phyloP scores from a whole-genome alignment of 306 rosid species.

The Fagus sylvatica region DNA sequence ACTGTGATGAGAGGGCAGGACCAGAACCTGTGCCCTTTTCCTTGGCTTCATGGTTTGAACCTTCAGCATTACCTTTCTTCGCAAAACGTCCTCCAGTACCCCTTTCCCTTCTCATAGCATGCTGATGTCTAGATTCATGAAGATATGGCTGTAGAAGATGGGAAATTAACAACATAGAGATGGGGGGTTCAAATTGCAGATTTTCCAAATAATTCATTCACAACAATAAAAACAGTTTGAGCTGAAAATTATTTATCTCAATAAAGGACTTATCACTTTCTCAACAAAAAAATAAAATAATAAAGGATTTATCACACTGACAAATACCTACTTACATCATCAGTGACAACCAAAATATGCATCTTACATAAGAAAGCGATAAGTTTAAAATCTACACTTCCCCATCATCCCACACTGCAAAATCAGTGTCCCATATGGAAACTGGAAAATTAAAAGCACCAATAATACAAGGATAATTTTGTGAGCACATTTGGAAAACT shows the following conservation, averaged over 20 bases:
- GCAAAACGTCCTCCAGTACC: conserved; percentile 97
- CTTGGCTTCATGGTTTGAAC: conserved; percentile 43
- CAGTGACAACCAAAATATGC: neutral
- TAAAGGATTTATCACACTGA: neutral
- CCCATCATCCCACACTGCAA: neutral
- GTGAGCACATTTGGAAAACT: neutral
- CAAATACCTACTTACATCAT: neutral
- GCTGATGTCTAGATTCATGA: conserved; percentile 97
- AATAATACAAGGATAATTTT: neutral
- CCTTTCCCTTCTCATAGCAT: conserved; percentile 96
- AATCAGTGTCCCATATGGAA: neutral
- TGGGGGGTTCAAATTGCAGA: neutral
- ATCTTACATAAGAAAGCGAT: neutral
- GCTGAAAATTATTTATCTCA: neutral
- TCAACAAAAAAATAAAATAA: neutral
- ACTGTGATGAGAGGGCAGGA: conserved; percentile 64
- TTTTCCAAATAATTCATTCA: neutral
- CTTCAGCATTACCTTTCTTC: conserved; percentile 54
- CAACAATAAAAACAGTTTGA: neutral
- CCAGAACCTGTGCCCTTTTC: conserved; percentile 58
- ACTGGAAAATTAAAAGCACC: neutral
- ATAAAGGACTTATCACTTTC: neutral
- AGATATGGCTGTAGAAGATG: conserved; percentile 77
- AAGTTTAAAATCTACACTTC: neutral
- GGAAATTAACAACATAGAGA: conserved; percentile 26